Evolutionary conservation across 331 rosid species (phyloP).

Genomic region (Malus hybrid): DNA sequence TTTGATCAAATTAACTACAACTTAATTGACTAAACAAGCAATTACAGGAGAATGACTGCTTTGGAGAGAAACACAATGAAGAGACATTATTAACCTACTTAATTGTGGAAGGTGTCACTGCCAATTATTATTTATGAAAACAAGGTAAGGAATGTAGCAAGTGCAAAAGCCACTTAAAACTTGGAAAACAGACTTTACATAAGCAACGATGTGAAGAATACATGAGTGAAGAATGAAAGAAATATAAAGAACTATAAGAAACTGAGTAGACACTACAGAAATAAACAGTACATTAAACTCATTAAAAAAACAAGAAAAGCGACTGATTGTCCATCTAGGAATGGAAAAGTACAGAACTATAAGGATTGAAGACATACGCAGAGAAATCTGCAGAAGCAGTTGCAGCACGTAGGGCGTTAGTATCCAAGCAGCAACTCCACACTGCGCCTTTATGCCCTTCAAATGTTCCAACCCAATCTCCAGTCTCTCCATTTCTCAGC

Average conservation of each 20-base stretch:
- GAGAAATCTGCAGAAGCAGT: slow-evolving; percentile 97
- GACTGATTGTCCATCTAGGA: background rate
- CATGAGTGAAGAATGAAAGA: too few relatives aligned
- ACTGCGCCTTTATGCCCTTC: slow-evolving; percentile 99
- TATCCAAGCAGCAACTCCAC: slow-evolving; percentile 98
- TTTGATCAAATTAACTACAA: background rate
- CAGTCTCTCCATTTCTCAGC: slow-evolving; percentile 97
- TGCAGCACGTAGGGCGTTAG: slow-evolving; percentile 90
- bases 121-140: background rate
- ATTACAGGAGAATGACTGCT: background rate
- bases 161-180: background rate
- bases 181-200: too few relatives aligned
- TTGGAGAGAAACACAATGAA: background rate
- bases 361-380: slow-evolving; percentile 42
- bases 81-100: background rate
- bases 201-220: too few relatives aligned
- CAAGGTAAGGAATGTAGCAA: background rate
- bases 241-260: too few relatives aligned
- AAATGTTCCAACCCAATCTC: slow-evolving; percentile 99
- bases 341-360: background rate
- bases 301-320: background rate
- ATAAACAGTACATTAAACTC: background rate
- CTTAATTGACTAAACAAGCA: background rate
- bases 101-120: background rate
- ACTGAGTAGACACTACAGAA: too few relatives aligned